A percentile compares a stretch with the other conserved stretches of the same genome.
Evolutionary conservation across 2,329 filamentous ascomycete species (phyloP).

Genomic region (Corynespora cassiicola): DNA sequence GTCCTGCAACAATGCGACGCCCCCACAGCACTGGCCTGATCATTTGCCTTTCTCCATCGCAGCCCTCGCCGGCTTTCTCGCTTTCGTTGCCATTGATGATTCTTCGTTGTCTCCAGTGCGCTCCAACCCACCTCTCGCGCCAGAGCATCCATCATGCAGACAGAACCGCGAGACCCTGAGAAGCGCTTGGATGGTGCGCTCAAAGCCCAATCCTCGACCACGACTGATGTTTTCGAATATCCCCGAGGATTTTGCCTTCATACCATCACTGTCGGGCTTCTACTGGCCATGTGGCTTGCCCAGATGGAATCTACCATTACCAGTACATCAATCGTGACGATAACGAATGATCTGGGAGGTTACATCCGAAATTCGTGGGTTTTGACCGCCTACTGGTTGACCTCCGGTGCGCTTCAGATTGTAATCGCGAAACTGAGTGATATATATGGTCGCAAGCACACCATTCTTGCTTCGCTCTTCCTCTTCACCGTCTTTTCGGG

Average conservation of each 20-base stretch:
- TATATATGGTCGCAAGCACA: conserved; percentile 37
- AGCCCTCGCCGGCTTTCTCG: too few species aligned
- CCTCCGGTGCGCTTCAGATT: conserved; percentile 32
- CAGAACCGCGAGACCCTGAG: too few species aligned
- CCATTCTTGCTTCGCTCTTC: conserved; percentile 28
- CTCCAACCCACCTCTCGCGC: too few species aligned
- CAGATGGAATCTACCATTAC: conserved; percentile 44
- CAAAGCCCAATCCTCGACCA: too few species aligned
- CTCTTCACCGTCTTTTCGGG: conserved; percentile 40
- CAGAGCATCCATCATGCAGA: too few species aligned
- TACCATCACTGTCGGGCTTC: conserved; percentile 12
- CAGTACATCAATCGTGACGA: conserved; percentile 42
- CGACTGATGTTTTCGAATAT: too few species aligned
- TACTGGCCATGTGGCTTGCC: conserved; percentile 31
- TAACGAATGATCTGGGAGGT: conserved; percentile 40
- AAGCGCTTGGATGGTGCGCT: too few species aligned
- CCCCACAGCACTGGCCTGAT: too few species aligned
- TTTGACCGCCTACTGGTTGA: conserved; percentile 43
- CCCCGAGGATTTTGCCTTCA: conserved; percentile 4
- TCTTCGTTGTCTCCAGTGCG: too few species aligned
- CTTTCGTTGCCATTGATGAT: too few species aligned
- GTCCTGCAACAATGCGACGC: too few species aligned
- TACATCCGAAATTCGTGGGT: conserved; percentile 45
- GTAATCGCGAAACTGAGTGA: conserved; percentile 43
- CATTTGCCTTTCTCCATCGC: too few species aligned